Evolutionary conservation across 306 rosid genomes (phyloP), one percentile per base, ranked within the genome.

Genomic region (Ochetophila trinervis): DNA sequence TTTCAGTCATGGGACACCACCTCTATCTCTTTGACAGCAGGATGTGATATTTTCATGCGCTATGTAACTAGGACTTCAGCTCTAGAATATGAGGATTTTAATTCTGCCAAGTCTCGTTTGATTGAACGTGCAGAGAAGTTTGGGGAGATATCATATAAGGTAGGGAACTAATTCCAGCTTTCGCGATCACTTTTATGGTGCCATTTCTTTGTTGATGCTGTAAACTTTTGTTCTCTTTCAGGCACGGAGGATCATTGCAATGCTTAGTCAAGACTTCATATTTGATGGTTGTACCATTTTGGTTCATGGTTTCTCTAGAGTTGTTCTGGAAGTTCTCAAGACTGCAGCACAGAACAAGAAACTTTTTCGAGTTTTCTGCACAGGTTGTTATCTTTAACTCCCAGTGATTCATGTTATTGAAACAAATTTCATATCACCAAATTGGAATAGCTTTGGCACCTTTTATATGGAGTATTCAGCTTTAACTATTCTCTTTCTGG

Each of bases 101-200:
- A 86, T 79, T 86, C 99, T 8, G 99, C 90, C 0, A 93, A 73
- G 60, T 84, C 88, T 66, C 97, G 97, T 57, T 75, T 93, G 75
- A 88, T 93, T 79, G 97, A 93, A 76, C 95, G 98, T n/a, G 97
- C 98, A 8, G 98, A 93, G 19, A 93, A 83, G 76, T 93, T 93
- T 66, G 97, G 98, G 68, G 98, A 93, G 71, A 89, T 93, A 67
- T 93, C 97, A 16, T 69, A 64, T 71, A 87, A 86, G 98, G 98
- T 87, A 73, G 58, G 12, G 1, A n/a, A 23, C 30, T 53, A 19
- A 24, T 49, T 22, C 65, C 10, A 40, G 22, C 51, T 44, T 67
- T 18, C 16, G 34, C 22, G 15, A 58, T 63, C 24, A 44, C 13
- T 30, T 8, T 22, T 56, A 48, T 20, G 13, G 22, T 8, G 7